Conservation (phyloP, 345 rosid genomes). For the Fremontodendron californicum region DNA sequence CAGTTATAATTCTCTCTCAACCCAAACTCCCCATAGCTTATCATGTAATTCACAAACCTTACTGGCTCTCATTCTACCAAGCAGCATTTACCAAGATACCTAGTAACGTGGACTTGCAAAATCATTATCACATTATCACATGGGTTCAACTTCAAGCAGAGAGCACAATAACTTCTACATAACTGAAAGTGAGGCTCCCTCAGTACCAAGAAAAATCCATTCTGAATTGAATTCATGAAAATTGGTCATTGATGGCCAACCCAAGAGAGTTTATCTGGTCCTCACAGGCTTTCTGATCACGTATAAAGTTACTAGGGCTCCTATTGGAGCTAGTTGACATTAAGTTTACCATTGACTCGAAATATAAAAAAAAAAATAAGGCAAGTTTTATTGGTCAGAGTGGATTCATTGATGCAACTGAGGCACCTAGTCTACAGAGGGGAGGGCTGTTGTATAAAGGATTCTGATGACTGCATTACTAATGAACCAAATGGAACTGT, state of each 20-base stretch:
- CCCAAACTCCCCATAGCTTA: neutral
- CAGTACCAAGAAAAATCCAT: neutral
- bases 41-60: neutral
- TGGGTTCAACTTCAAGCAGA: neutral
- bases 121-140: neutral
- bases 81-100: neutral
- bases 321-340: neutral
- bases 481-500: neutral
- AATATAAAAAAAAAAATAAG: neutral
- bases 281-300: neutral
- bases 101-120: neutral
- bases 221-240: neutral
- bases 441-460: neutral
- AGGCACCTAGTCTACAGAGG: neutral
- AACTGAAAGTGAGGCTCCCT: neutral
- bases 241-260: neutral
- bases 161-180: neutral
- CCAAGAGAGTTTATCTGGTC: neutral
- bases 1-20: neutral
- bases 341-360: neutral
- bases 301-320: neutral
- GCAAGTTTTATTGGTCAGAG: neutral
- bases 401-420: neutral
- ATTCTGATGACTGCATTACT: neutral
- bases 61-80: neutral